These are phyloP conservation scores for Fraxinus sp. DNA, from an alignment of 305 asterid species.

Conservation along the genomic window DNA sequence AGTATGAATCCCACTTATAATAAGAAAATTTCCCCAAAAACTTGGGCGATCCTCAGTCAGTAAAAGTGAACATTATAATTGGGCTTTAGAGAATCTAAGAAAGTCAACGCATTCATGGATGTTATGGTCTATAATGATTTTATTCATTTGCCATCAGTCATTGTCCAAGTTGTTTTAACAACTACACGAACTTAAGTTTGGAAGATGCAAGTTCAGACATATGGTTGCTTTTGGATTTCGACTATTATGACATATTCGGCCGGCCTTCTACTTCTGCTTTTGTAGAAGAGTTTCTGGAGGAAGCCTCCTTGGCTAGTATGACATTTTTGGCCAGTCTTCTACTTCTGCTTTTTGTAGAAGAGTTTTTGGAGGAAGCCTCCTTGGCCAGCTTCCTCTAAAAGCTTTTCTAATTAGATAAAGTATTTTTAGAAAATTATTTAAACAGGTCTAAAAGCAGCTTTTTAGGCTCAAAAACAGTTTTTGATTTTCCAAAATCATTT, in stretches of 20 bases:
- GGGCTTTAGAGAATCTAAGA: not conserved
- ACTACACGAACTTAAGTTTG: not conserved
- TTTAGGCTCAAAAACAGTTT: not conserved
- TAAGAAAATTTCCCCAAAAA: not conserved
- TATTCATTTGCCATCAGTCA: not conserved
- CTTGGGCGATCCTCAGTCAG: not conserved
- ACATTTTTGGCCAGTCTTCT: too few relatives aligned
- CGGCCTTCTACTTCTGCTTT: not conserved
- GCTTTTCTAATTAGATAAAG: not conserved
- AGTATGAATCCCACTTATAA: not conserved
- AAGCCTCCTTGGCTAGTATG: not conserved
- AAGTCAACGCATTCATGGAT: not conserved
- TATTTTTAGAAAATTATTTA: not conserved
- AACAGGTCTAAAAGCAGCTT: not conserved
- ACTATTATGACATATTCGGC: not conserved
- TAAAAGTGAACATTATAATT: not conserved
- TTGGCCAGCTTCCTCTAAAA: not conserved
- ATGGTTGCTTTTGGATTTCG: not conserved
- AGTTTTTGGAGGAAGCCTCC: too few relatives aligned
- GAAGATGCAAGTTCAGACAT: not conserved
- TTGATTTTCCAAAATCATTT: too few relatives aligned
- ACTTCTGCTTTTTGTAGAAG: too few relatives aligned
- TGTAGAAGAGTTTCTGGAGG: not conserved
- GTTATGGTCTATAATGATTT: not conserved
- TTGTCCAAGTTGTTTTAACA: not conserved